A percentile compares a stretch with the other conserved stretches of the same genome.
These are phyloP conservation scores for Verticillium zaregamsianum DNA, from an alignment of 2,329 filamentous ascomycete species.

Conservation along the genomic window DNA sequence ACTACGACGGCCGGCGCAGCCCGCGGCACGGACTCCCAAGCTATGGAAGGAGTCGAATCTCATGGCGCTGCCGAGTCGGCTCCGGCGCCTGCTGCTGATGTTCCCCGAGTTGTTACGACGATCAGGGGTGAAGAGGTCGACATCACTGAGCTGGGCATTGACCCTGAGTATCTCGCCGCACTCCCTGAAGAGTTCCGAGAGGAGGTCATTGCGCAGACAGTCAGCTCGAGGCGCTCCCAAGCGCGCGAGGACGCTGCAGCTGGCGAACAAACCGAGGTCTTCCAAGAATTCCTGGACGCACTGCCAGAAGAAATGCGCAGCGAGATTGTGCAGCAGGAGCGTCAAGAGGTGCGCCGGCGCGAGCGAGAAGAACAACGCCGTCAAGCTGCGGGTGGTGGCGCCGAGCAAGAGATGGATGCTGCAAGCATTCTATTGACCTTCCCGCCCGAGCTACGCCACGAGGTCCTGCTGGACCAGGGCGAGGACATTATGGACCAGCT, in stretches of 20 bases:
- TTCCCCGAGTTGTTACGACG: constrained; percentile 67
- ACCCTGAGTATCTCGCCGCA: constrained; percentile 91
- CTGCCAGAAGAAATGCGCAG: constrained; percentile 84
- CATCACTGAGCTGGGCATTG: constrained; percentile 91
- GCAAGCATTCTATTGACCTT: constrained; percentile 91
- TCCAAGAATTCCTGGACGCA: constrained; percentile 90
- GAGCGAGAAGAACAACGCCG: constrained; percentile 79
- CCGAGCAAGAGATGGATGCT: constrained; percentile 74
- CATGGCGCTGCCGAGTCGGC: constrained; percentile 30
- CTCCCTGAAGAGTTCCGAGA: constrained; percentile 95
- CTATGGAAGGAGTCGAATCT: constrained; percentile 76
- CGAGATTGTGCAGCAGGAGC: constrained; percentile 88
- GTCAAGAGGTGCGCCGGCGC: constrained; percentile 79
- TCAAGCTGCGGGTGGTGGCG: constrained; percentile 53
- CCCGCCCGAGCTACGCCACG: constrained; percentile 76
- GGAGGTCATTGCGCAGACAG: constrained; percentile 89
- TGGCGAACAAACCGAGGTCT: constrained; percentile 78
- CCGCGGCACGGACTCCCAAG: constrained; percentile 33
- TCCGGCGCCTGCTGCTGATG: constrained; percentile 21
- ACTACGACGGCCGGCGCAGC: neutral
- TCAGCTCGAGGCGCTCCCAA: constrained; percentile 77
- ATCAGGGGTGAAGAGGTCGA: constrained; percentile 86
- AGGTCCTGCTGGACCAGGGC: constrained; percentile 87
- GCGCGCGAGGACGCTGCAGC: constrained; percentile 63
- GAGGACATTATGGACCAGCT: constrained; percentile 81